These are phyloP conservation scores for Rutidosis leptorrhynchoides DNA, from an alignment of 129 eudicot species.

Conservation along the genomic window DNA sequence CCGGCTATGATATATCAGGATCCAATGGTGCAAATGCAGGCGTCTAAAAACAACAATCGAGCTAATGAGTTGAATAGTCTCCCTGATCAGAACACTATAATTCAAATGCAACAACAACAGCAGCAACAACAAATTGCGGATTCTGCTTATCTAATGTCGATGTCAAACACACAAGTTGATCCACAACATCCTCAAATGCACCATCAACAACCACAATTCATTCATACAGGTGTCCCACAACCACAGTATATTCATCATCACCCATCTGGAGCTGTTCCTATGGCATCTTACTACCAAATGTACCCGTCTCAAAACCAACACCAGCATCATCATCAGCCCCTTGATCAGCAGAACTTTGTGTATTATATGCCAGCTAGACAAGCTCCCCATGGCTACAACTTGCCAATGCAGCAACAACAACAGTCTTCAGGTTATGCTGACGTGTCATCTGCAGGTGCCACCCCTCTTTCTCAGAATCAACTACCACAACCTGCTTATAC, in stretches of 20 bases:
- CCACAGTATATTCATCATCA: constrained; percentile 62
- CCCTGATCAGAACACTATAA: constrained; percentile 45
- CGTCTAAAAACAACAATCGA: constrained; percentile 38
- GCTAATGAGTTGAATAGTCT: constrained; percentile 33
- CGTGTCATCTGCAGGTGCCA: constrained; percentile 33
- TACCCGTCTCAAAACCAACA: constrained; percentile 67
- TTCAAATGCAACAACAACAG: constrained; percentile 48
- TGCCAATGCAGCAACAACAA: constrained; percentile 32
- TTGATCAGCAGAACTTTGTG: constrained; percentile 62
- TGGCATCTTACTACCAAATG: constrained; percentile 57
- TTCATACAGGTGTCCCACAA: constrained; percentile 50
- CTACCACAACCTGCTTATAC: constrained; percentile 40
- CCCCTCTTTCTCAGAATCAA: constrained; percentile 47
- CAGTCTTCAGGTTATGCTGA: constrained; percentile 43
- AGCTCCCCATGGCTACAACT: constrained; percentile 53
- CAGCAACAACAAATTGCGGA: constrained; percentile 58
- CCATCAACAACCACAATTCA: constrained; percentile 69
- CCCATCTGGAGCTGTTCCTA: constrained; percentile 60
- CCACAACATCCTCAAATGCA: constrained; percentile 59
- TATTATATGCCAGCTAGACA: constrained; percentile 62
- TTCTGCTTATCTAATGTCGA: constrained; percentile 47
- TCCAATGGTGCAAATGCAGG: constrained; percentile 42
- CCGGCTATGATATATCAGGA: constrained; percentile 62
- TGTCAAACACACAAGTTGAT: constrained; percentile 49
- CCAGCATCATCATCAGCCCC: constrained; percentile 48